phyloP scores from a whole-genome alignment of 768 basidiomycete genomes.

The Russula sp. region DNA sequence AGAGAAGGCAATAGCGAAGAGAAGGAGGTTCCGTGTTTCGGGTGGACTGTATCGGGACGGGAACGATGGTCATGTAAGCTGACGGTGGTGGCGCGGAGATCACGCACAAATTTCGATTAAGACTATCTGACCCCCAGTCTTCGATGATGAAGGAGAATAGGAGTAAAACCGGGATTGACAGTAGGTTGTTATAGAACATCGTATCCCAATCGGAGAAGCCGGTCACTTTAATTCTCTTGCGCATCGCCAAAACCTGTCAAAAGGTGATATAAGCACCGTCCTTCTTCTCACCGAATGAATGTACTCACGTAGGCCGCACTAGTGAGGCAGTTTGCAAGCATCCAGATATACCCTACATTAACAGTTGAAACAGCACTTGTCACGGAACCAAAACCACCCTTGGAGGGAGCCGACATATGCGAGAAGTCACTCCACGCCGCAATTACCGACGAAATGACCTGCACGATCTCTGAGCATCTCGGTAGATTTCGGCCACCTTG shows the following conservation, averaged over 20 bases:
- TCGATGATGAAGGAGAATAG: constrained; percentile 80
- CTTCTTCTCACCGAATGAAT: neutral
- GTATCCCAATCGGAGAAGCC: constrained; percentile 98
- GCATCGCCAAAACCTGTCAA: constrained; percentile 86
- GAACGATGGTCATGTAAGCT: neutral
- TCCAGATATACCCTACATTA: constrained; percentile 93
- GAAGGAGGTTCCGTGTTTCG: constrained; percentile 68
- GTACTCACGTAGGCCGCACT: constrained; percentile 82
- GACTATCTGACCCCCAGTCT: constrained; percentile 79
- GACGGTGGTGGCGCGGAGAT: neutral
- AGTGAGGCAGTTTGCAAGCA: constrained; percentile 85
- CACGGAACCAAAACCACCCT: constrained; percentile 33
- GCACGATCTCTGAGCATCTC: neutral
- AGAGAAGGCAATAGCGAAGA: constrained; percentile 89
- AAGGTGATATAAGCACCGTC: neutral
- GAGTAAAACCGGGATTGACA: constrained; percentile 87
- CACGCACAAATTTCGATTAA: constrained; percentile 83
- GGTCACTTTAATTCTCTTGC: constrained; percentile 91
- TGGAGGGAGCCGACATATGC: constrained; percentile 25
- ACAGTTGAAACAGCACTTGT: constrained; percentile 43
- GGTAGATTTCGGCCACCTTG: neutral
- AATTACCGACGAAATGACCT: constrained; percentile 90
- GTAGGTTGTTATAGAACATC: constrained; percentile 97
- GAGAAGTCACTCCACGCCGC: constrained; percentile 87
- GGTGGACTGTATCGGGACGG: constrained; percentile 53